Evolutionary conservation across 2,329 filamentous ascomycete species (phyloP), one percentile per base, ranked within the genome.

Genomic region (Alternaria tenuissima): DNA sequence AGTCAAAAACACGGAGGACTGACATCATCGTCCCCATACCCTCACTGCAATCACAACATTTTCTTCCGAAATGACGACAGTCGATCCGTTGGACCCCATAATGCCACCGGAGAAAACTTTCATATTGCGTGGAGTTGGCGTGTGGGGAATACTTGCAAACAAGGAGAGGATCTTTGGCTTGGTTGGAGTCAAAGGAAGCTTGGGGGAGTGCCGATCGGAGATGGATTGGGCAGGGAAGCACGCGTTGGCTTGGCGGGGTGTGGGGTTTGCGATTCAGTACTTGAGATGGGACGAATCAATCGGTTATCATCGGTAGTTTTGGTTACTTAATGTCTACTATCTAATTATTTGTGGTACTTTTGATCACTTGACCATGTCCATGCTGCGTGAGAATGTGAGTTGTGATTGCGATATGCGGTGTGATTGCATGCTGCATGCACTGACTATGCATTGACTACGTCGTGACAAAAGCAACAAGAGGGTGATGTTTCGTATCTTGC

Each of bases 141-240:
- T 36, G 46, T 49, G 46, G 46, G 46, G 20, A 36, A 49, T 14
- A 26, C 24, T 24, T 42, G 30, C 46, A 49, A 38, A 20, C 46
- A 49, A 49, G 46, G 46, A 49, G 30, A 49, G 32, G 5, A 38
- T 26, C 46, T 49, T 49, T 36, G 32, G 46, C 46, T 49, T 49
- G 46, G 46, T 32, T 38, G 20, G 32, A 36, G 14, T 38, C 24
- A 20, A 24, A 49, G 46, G 32, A 49, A 49, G 32, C 46, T 49
- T 49, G 46, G 46, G 46, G 22, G 34, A 4, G 20, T 49, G 46
- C 32, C 32, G 46, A 49, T 49, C 46, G 46, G 14, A 36, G 30
- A 26, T 38, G 30, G 46, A 49, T 26, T 20, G 49, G 55, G 48
- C 32, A 57, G 44, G 30, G 24, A 43, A 46, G 55, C 55, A 57